Percentiles rank a stretch among this genome's conserved stretches.
phyloP scores from a whole-genome alignment of 2,329 filamentous ascomycete genomes.

The Aspergillus bombycis region DNA sequence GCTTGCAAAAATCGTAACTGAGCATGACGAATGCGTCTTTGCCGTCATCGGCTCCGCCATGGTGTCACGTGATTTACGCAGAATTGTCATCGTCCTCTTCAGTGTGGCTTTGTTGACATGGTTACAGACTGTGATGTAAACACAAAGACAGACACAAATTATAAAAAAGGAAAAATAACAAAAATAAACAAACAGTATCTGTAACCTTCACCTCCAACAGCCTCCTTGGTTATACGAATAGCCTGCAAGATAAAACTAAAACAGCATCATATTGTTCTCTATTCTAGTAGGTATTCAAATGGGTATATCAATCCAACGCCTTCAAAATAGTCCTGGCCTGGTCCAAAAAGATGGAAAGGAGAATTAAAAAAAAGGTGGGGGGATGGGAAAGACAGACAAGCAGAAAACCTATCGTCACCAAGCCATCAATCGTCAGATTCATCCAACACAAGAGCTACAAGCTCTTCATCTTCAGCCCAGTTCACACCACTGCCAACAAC shows the following conservation, averaged over 20 bases:
- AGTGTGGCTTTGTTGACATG: not conserved
- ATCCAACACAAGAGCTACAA: conserved; percentile 73
- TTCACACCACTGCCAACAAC: conserved; percentile 81
- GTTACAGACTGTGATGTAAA: not conserved
- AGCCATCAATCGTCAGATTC: conserved; percentile 57
- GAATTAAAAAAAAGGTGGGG: not conserved
- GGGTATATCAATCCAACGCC: conserved; percentile 19
- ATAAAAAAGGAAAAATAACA: not conserved
- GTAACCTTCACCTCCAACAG: not conserved
- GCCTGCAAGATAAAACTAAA: not conserved
- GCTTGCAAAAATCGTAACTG: not conserved
- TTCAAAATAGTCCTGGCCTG: not conserved
- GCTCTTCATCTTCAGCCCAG: conserved; percentile 71
- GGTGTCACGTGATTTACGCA: conserved; percentile 29
- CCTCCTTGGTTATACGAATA: not conserved
- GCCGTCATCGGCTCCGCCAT: conserved; percentile 13
- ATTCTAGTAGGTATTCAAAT: not conserved
- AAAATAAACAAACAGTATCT: not conserved
- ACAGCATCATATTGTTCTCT: not conserved
- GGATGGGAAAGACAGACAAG: not conserved
- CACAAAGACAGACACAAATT: not conserved
- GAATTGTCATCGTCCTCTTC: not conserved
- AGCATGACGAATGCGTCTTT: conserved; percentile 19
- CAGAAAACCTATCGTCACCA: conserved; percentile 1
- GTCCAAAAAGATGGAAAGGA: not conserved